Conservation (phyloP, 352 stramenopile genomes). For the Phytopythium montanum region DNA sequence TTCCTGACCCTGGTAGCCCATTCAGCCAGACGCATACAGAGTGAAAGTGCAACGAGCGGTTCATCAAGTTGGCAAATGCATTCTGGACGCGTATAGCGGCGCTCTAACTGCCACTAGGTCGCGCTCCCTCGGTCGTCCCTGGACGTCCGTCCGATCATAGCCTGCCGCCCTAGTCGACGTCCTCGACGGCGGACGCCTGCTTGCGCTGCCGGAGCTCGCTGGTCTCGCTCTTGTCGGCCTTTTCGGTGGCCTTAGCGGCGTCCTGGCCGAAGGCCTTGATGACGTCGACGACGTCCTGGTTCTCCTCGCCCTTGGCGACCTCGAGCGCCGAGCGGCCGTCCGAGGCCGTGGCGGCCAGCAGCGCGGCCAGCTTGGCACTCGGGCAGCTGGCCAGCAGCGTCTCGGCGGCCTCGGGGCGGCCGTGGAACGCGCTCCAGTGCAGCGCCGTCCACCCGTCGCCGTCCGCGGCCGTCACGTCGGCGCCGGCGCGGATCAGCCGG, state of each 20-base stretch:
- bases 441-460: conserved; percentile 79
- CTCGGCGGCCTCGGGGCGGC: conserved; percentile 62
- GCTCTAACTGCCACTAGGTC: conserved; percentile 6
- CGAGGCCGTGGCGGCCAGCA: conserved; percentile 48
- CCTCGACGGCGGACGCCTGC: conserved; percentile 53
- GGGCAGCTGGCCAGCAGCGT: conserved; percentile 45
- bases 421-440: conserved; percentile 84
- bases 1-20: not conserved
- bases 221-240: conserved; percentile 7
- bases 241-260: not conserved
- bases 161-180: conserved; percentile 55
- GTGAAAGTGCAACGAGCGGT: no score
- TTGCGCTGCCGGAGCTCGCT: conserved; percentile 57
- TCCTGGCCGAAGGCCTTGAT: conserved; percentile 34
- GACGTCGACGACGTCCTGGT: conserved; percentile 64
- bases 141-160: no score
- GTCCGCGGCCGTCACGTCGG: conserved; percentile 58
- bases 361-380: conserved; percentile 27
- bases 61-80: no score
- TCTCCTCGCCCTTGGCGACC: conserved; percentile 66
- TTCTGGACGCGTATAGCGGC: not conserved
- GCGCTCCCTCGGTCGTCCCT: not conserved
- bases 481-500: conserved; percentile 52
- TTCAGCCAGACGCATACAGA: not conserved
- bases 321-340: conserved; percentile 65